Conservation (phyloP, 192 early-diverging fungal genomes). For the Coemansia sp. region DNA sequence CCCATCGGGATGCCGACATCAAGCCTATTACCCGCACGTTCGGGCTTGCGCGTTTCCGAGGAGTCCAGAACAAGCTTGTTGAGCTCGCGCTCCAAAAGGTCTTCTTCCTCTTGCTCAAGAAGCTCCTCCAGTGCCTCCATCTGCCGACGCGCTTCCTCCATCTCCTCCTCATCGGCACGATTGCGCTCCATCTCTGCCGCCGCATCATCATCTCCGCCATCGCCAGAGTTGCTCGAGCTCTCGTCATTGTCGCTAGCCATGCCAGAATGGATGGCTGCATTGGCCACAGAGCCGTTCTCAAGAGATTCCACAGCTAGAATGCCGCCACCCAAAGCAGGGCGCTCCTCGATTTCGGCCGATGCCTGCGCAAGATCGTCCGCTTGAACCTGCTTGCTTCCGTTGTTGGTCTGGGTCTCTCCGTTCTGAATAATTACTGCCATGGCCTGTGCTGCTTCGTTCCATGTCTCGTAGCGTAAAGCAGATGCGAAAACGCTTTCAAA, state of each 20-base stretch:
- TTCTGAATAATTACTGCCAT: conserved; percentile 27
- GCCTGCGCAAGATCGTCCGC: background rate
- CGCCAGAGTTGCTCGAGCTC: background rate
- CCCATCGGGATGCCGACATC: conserved; percentile 89
- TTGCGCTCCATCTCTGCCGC: conserved; percentile 17
- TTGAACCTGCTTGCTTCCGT: background rate
- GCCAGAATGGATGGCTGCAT: background rate
- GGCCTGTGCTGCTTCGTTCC: conserved; percentile 77
- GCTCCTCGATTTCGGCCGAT: background rate
- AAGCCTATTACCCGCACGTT: conserved; percentile 57
- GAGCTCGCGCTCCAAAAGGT: conserved; percentile 87
- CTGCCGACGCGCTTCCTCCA: conserved; percentile 53
- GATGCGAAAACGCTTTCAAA: conserved; percentile 70
- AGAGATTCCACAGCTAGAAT: background rate
- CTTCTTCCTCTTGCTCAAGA: conserved; percentile 72
- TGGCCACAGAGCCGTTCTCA: background rate
- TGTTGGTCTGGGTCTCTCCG: background rate
- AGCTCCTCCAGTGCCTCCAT: conserved; percentile 70
- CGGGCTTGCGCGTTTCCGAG: conserved; percentile 72
- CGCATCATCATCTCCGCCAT: conserved; percentile 4
- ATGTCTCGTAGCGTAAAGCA: conserved; percentile 59
- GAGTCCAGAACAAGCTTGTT: conserved; percentile 90
- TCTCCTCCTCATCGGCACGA: conserved; percentile 53
- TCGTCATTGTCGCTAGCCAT: background rate
- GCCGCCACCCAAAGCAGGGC: background rate